These are phyloP conservation scores for Pseudogymnoascus sp. DNA, from an alignment of 2,329 filamentous ascomycete species.

Conservation along the genomic window DNA sequence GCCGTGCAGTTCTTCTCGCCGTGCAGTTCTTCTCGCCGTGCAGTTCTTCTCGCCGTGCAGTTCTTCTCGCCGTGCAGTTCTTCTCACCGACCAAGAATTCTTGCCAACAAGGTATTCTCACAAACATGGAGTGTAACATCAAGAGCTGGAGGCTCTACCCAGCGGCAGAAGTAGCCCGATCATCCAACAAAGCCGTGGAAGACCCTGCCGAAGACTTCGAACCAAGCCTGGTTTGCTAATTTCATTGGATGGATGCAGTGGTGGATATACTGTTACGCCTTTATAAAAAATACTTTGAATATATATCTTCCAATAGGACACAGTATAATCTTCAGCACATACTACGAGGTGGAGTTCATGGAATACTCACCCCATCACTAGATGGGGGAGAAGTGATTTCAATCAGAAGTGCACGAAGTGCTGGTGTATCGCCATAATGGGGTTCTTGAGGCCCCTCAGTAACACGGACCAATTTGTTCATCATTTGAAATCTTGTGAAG, in stretches of 20 bases:
- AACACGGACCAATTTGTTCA: slow-evolving; percentile 7
- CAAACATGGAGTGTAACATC: neutral
- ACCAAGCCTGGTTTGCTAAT: too few relatives aligned
- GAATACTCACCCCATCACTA: neutral
- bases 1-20: too few relatives aligned
- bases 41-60: neutral
- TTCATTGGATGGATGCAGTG: neutral
- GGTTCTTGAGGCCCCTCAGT: slow-evolving; percentile 6
- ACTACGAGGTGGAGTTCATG: neutral
- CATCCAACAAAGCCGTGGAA: neutral
- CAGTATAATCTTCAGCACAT: neutral
- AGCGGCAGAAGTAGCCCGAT: neutral
- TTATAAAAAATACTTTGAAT: too few relatives aligned
- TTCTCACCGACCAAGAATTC: neutral
- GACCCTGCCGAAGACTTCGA: too few relatives aligned
- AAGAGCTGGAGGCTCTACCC: neutral
- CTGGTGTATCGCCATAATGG: slow-evolving; percentile 5
- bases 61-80: neutral
- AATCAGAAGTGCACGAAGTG: slow-evolving; percentile 7
- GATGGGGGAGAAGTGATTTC: slow-evolving; percentile 1
- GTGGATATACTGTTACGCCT: neutral
- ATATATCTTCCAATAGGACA: too few relatives aligned
- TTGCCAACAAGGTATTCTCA: neutral
- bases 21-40: neutral
- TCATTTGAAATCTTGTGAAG: neutral